Evolutionary conservation across 345 rosid species (phyloP), one percentile per base, ranked within the genome.

Genomic region (Adansonia digitata): DNA sequence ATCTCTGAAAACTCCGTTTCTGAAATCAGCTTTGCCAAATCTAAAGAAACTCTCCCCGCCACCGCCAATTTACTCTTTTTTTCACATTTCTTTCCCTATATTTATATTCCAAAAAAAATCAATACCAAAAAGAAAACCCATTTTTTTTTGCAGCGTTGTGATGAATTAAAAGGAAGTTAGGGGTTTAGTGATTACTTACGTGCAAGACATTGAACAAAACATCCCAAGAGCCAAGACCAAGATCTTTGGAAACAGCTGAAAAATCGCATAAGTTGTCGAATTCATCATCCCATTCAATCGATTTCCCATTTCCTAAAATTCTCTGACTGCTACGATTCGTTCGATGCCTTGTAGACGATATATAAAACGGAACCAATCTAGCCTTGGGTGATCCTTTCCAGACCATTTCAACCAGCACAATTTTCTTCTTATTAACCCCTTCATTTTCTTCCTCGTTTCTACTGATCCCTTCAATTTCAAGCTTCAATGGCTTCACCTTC

Each of bases 261-360:
- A 89, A 78, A 39, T 76, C 76, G 43, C 92, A 87, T 2, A 86
- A 69, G 80, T 76, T 79, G 26, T 62, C 75, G 2, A 91, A 91
- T 78, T 86, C 90, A 55, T 87, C 89, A 67, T 86, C 84, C 96
- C 93, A 91, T 80, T 73, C 75, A 13, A 73, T 56, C 6, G 63
- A 11, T 2, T 72, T 62, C 5, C 74, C 80, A 6, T 73, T 55
- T 46, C 70, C 51, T 31, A 83, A 26, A 27, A 43, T 62, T 18
- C 35, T 81, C 18, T 78, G 20, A 40, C 69, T 53, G 35, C 64
- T 78, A 1, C 69, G 73, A 31, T 56, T 66, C 59, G 40, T 72
- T 34, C 48, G 76, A 24, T 46, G 15, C 53, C 70, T 79, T 7
- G 74, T 60, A 27, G 74, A 75, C 3, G 79, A 64, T 45, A 31